Evolutionary conservation across 2,329 filamentous ascomycete species (phyloP), one percentile per base, ranked within the genome.

Genomic region (Westerdykella aurantiaca): DNA sequence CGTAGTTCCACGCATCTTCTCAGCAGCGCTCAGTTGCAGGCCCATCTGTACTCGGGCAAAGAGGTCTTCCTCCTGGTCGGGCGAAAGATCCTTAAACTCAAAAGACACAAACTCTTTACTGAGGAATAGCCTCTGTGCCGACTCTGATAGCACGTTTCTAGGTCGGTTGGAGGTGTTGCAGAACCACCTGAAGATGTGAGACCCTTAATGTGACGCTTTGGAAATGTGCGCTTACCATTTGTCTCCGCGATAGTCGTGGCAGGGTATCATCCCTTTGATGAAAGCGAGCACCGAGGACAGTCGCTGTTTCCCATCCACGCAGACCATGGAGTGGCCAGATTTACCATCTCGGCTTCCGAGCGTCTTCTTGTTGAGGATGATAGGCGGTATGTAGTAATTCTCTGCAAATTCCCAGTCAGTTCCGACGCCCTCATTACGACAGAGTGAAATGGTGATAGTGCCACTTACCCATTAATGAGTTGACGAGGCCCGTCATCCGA

Each of bases 251-350:
- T 60, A 54, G 38, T 75, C 72, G 17, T 65, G 57, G 41, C 71
- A 71, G 4, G 69, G 68, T 34, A 76, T 71, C 18, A 67, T 51
- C 2, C 72, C 73, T 17, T 61, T 64, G 47, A 74, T 64, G 39
- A 75, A 76, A 14, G 67, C 69, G 12, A 57, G 52, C 13, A 75
- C 58, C 1, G 72, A 73, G 2, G 71, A 69, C 4, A 76, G 54
- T 12, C 73, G 67, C 50, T 76, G 72, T 53, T 75, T 75, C 4
- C 73, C 73, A 53, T 75, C 71, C 7, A 75, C 66, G 46, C 71
- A 74, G 14, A 70, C 61, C 10, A 69, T 58, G 12, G 45, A 55
- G 39, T 58, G 53, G 25, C 25, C 11, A 9, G 25, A 3, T 25
- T 47, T 51, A 13, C 44, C 52, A 38, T 54, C 44, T 21, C 44